A percentile compares a stretch with the other conserved stretches of the same genome.
Conservation (phyloP, 495 filamentous ascomycete genomes). For the Talaromyces wortmannii region DNA sequence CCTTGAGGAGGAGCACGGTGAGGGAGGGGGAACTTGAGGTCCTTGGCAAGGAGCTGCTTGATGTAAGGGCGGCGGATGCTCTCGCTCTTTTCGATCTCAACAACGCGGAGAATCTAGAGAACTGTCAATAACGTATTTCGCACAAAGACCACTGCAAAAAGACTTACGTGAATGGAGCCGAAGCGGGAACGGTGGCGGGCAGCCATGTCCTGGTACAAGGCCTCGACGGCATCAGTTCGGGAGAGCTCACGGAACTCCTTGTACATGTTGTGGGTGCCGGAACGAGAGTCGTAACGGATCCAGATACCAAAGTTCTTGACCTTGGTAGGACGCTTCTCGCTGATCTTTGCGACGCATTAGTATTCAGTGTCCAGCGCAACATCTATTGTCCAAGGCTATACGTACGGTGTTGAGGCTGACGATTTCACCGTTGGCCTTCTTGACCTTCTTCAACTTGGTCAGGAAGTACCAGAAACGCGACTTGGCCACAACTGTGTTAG, state of each 20-base stretch:
- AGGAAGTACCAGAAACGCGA: constrained; percentile 99
- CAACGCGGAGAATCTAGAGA: constrained; percentile 88
- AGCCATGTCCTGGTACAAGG: constrained; percentile 99
- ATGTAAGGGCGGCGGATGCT: constrained; percentile 97
- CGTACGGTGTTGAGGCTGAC: constrained; percentile 92
- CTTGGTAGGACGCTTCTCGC: constrained; percentile 96
- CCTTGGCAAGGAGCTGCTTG: constrained; percentile 92
- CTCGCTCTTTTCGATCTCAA: constrained; percentile 87
- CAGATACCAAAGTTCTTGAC: constrained; percentile 99
- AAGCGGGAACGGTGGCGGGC: constrained; percentile 96
- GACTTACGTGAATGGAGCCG: constrained; percentile 90
- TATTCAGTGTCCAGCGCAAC: background rate
- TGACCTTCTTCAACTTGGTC: constrained; percentile 96
- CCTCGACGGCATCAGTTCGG: constrained; percentile 87
- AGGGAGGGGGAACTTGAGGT: constrained; percentile 96
- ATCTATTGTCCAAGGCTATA: background rate
- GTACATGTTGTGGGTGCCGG: constrained; percentile 99
- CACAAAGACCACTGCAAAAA: background rate
- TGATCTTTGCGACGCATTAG: constrained; percentile 54
- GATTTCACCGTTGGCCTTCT: constrained; percentile 99
- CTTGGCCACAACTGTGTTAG: constrained; percentile 96
- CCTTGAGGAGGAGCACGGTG: constrained; percentile 78
- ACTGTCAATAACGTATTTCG: background rate
- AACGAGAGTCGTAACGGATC: constrained; percentile 99
- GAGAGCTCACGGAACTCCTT: constrained; percentile 99